Evolutionary conservation across 1,284 basidiomycete genomes (phyloP), one percentile per base, ranked within the genome.

Genomic region (Veloporphyrellus conicus): DNA sequence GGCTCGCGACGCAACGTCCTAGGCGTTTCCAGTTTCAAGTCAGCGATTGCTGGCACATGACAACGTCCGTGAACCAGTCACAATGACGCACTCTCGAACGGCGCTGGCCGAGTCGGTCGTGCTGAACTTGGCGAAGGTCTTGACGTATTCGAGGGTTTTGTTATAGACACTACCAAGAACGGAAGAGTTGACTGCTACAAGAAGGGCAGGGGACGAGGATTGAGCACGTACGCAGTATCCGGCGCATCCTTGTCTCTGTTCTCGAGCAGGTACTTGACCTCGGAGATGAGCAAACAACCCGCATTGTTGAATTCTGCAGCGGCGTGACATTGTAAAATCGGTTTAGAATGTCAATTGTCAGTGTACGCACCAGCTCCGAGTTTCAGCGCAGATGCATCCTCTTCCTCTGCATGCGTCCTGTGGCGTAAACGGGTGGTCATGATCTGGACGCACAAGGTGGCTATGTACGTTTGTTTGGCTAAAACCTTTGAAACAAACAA

Each of bases 131-230:
- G 89, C 81, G 65, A 95, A 95, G 9, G 85, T 89, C 63, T 87
- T 87, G 53, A 94, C 91, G 62, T 94, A 94, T 56, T 93, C 91
- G 40, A 90, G 73, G 0, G 93, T 93, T 67, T 95, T 94, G 68
- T 90, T 92, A 66, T 90, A 93, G 12, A 95, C 90, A 33, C 91
- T 92, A 55, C 7, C 6, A 15, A 20, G 6, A 10, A 27, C 22
- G 1, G 6, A 6, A n/a, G 6, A 4, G 12, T 14, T 11, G 11
- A 1, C 6, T 31, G 29, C 27, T 8, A 7, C 2, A 19, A 27
- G 16, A 4, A n/a, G 20, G 9, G 9, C 3, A 4, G 5, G 9
- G 9, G 11, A 20, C 14, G 8, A 14, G 8, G 10, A 5, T 3
- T 3, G 19, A 7, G 34, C 19, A 75, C 84, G 48, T 68, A 91